A percentile compares a stretch with the other conserved stretches of the same genome.
Conservation (phyloP, 2,329 filamentous ascomycete genomes). For the Cercospora citrullina region DNA sequence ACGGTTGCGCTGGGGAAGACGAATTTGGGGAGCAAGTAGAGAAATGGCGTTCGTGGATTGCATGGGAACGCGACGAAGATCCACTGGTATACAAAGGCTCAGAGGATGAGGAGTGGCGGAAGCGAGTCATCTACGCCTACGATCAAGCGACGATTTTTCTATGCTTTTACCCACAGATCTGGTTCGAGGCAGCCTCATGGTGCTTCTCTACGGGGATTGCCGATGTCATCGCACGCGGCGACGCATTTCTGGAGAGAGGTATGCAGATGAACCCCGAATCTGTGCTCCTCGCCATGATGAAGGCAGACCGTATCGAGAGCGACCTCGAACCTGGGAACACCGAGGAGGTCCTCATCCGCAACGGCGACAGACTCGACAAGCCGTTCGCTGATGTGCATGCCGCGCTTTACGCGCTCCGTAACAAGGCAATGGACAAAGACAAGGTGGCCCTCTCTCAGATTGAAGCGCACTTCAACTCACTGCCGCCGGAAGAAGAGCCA, state of each 20-base stretch:
- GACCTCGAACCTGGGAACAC: conserved; percentile 65
- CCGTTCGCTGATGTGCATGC: conserved; percentile 82
- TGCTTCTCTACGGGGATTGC: conserved; percentile 76
- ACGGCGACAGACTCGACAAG: conserved; percentile 72
- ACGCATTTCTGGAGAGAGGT: conserved; percentile 77
- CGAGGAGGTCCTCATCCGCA: conserved; percentile 68
- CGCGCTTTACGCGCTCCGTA: conserved; percentile 82
- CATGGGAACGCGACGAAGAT: conserved; percentile 86
- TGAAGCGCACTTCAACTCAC: conserved; percentile 54
- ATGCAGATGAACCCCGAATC: conserved; percentile 91
- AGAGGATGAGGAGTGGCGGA: conserved; percentile 75
- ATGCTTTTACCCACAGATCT: conserved; percentile 92
- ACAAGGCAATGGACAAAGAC: conserved; percentile 67
- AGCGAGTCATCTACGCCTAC: conserved; percentile 84
- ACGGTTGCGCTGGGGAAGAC: conserved; percentile 81
- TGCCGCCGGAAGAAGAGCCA: conserved; percentile 44
- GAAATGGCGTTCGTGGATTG: conserved; percentile 90
- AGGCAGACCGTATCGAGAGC: conserved; percentile 82
- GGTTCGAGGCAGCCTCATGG: conserved; percentile 93
- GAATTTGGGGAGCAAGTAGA: conserved; percentile 83
- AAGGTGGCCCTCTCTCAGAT: conserved; percentile 59
- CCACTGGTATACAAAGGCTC: conserved; percentile 77
- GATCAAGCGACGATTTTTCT: conserved; percentile 91
- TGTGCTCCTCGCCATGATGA: conserved; percentile 83
- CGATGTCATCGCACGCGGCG: conserved; percentile 58